These are phyloP conservation scores for Sindora glabra DNA, from an alignment of 306 rosid genomes.

Conservation along the genomic window DNA sequence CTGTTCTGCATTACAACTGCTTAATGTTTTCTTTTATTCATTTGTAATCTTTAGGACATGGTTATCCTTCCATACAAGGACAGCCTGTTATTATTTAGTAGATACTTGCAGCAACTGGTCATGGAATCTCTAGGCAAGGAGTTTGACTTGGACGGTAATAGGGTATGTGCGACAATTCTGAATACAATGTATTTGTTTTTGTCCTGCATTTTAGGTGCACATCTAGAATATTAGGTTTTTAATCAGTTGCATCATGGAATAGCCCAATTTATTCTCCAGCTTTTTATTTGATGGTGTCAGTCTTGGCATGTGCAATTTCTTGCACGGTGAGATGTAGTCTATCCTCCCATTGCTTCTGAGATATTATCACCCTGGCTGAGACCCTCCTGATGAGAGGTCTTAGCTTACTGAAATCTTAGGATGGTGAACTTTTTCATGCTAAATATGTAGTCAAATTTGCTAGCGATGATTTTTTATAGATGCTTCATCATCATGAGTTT, in stretches of 20 bases:
- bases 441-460: not conserved
- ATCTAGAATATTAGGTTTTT: not conserved
- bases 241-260: not conserved
- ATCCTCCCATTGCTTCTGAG: not conserved
- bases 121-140: conserved; percentile 99
- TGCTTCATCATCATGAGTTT: not conserved
- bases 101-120: conserved; percentile 96
- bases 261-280: not conserved
- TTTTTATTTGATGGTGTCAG: not conserved
- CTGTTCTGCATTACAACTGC: conserved; percentile 1
- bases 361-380: not conserved
- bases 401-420: not conserved
- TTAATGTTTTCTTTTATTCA: conserved; percentile 11
- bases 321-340: not conserved
- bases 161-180: conserved; percentile 44
- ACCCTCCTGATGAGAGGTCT: not conserved
- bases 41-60: conserved; percentile 63
- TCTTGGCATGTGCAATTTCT: not conserved
- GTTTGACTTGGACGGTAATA: conserved; percentile 94
- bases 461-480: not conserved
- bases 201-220: not conserved
- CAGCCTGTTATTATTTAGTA: conserved; percentile 78
- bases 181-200: not conserved
- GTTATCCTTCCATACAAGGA: conserved; percentile 98
- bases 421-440: not conserved